Percentiles rank a stretch among this genome's conserved stretches.
phyloP scores from a whole-genome alignment of 495 filamentous ascomycete genomes.

The Aspergillus cavernicola region DNA sequence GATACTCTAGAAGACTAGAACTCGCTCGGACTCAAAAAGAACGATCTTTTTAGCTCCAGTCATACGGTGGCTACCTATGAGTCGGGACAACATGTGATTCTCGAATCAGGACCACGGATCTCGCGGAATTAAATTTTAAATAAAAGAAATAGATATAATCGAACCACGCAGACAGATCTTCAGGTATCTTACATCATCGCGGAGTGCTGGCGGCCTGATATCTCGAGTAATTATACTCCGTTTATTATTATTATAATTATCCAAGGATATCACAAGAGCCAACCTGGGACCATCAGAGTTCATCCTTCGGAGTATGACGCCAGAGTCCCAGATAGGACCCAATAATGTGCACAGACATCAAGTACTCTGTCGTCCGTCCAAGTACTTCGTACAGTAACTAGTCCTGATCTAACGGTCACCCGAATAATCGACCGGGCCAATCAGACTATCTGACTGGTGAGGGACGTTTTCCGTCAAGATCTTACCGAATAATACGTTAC shows the following conservation, averaged over 20 bases:
- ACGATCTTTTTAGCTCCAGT: too few relatives aligned
- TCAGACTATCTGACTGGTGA: slow-evolving; percentile 15
- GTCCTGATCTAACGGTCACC: slow-evolving; percentile 24
- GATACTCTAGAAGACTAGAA: background rate
- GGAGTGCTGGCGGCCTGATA: background rate
- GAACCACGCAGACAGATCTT: background rate
- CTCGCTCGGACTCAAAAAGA: background rate
- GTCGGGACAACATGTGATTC: slow-evolving; percentile 1
- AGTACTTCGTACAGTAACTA: too few relatives aligned
- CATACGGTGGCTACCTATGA: background rate
- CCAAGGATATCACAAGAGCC: background rate
- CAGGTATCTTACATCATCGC: slow-evolving; percentile 2
- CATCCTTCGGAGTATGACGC: background rate
- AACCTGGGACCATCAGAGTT: background rate
- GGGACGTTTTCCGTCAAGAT: slow-evolving; percentile 21
- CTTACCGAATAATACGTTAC: slow-evolving; percentile 10
- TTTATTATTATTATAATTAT: background rate
- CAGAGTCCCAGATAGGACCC: background rate
- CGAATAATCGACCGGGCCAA: slow-evolving; percentile 16
- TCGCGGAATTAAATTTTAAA: background rate
- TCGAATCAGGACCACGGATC: background rate
- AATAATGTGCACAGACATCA: background rate
- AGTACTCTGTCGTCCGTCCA: too few relatives aligned
- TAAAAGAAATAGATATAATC: too few relatives aligned
- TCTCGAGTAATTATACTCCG: too few relatives aligned